Evolutionary conservation across 352 stramenopile species (phyloP), one percentile per base, ranked within the genome.

Genomic region (Phytophthora lateralis): DNA sequence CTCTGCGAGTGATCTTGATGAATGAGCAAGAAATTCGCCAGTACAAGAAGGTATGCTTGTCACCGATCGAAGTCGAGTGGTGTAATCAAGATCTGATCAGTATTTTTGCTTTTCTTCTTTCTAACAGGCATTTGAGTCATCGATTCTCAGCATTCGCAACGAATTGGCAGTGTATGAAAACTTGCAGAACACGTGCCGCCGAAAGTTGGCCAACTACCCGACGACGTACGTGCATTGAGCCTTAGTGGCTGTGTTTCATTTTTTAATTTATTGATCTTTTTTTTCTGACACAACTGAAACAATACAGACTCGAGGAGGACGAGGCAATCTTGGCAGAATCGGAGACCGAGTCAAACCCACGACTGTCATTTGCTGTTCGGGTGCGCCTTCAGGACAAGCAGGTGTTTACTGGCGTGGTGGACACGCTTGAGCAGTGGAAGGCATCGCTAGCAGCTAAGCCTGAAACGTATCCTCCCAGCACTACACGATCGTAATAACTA

Each of bases 141-240:
- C 61, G 0, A 76, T 85, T 30, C 37, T 88, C 18, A 78, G 63
- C 18, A 50, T 60, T 47, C 78, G 75, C 35, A 88, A 88, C 49
- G 78, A 88, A 55, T 63, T 82, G 39, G 70, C 73, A 3, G 78
- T 88, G 18, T 88, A 88, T 32, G 67, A 81, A 42, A 80, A 73
- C 44, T 45, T 88, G 17, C 74, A 82, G 44, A 63, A 44, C 53
- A 61, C 64, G 15, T 83, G 70, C 29, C 65, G 63, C 14, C 70
- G 72, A 34, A 85, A 82, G 41, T 66, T 88, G 12, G 51, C 60
- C 6, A 76, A 66, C 30, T 88, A 73, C 52, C 7, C 71, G 6
- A 88, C 75, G 8, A 88, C 70, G 75, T 85, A 73, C 32, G 72
- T 67, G n/a, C n/a, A 37, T 8, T 46, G 4, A 29, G 10, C 21